These are phyloP conservation scores for Colletotrichum nymphaeae DNA, from an alignment of 2,329 filamentous ascomycete species.

Conservation along the genomic window DNA sequence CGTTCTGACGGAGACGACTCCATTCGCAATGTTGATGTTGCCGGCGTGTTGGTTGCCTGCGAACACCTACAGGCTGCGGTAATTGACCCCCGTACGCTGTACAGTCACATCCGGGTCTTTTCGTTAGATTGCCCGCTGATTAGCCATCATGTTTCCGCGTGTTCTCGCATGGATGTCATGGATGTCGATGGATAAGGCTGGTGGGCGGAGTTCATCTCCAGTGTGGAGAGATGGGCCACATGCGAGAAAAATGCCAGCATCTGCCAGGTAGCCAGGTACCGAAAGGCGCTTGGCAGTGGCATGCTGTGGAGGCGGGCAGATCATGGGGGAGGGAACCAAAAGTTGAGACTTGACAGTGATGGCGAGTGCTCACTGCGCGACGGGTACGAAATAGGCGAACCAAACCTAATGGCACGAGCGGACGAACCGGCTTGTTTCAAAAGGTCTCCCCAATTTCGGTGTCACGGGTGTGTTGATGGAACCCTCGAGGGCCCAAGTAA, in stretches of 20 bases:
- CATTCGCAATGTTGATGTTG: not conserved
- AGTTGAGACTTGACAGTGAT: not conserved
- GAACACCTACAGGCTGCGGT: not conserved
- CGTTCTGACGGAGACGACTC: not conserved
- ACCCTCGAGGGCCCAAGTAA: not conserved
- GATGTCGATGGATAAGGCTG: slow-evolving; percentile 16
- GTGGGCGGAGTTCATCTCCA: not conserved
- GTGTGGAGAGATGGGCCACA: not conserved
- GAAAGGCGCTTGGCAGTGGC: slow-evolving; percentile 10
- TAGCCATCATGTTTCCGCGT: slow-evolving; percentile 7
- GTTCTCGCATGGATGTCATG: slow-evolving; percentile 19
- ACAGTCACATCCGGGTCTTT: slow-evolving; percentile 1
- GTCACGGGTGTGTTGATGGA: not conserved
- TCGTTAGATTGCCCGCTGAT: slow-evolving; percentile 2
- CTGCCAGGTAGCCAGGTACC: not conserved
- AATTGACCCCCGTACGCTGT: not conserved
- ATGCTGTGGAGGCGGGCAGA: slow-evolving; percentile 21
- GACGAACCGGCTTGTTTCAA: slow-evolving; percentile 27
- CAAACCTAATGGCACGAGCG: slow-evolving; percentile 3
- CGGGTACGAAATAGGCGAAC: not conserved
- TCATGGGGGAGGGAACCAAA: slow-evolving; percentile 5
- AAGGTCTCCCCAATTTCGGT: slow-evolving; percentile 6
- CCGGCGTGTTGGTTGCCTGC: slow-evolving; percentile 8
- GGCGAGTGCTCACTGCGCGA: not conserved
- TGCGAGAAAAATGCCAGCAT: not conserved